phyloP scores from a whole-genome alignment of 2,329 filamentous ascomycete species.

The Pyrenophora tritici-repentis region DNA sequence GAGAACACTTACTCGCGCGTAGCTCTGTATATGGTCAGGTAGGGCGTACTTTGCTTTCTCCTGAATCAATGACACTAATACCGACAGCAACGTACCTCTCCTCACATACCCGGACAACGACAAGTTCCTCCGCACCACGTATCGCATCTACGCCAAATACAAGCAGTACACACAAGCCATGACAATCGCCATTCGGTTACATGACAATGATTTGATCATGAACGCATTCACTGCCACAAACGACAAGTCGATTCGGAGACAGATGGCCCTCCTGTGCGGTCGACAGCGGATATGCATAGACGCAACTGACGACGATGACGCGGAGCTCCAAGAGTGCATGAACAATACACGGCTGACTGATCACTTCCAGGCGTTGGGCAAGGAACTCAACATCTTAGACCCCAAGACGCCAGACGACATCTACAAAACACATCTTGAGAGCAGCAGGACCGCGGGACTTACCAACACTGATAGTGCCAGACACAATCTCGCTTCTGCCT shows the following conservation, averaged over 20 bases:
- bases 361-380: slow-evolving; percentile 90
- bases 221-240: slow-evolving; percentile 78
- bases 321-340: slow-evolving; percentile 78
- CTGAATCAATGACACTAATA: slow-evolving; percentile 24
- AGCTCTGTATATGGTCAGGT: slow-evolving; percentile 92
- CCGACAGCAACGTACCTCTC: slow-evolving; percentile 83
- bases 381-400: slow-evolving; percentile 95
- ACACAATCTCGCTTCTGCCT: slow-evolving; percentile 93
- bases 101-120: slow-evolving; percentile 98
- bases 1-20: slow-evolving; percentile 92
- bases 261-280: slow-evolving; percentile 90
- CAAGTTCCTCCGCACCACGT: slow-evolving; percentile 88
- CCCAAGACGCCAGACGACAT: slow-evolving; percentile 98
- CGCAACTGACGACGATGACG: slow-evolving; percentile 70
- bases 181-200: slow-evolving; percentile 89
- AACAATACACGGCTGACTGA: slow-evolving; percentile 87
- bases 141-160: slow-evolving; percentile 91
- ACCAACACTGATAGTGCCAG: slow-evolving; percentile 94
- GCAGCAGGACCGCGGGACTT: slow-evolving; percentile 86
- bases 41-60: slow-evolving; percentile 13
- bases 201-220: slow-evolving; percentile 82
- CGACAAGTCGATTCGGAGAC: slow-evolving; percentile 84
- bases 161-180: slow-evolving; percentile 93
- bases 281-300: slow-evolving; percentile 88
- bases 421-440: slow-evolving; percentile 98